Percentiles rank a stretch among this genome's conserved stretches.
These are phyloP conservation scores for Penicillium paxilli DNA, from an alignment of 495 filamentous ascomycete species.

Conservation along the genomic window DNA sequence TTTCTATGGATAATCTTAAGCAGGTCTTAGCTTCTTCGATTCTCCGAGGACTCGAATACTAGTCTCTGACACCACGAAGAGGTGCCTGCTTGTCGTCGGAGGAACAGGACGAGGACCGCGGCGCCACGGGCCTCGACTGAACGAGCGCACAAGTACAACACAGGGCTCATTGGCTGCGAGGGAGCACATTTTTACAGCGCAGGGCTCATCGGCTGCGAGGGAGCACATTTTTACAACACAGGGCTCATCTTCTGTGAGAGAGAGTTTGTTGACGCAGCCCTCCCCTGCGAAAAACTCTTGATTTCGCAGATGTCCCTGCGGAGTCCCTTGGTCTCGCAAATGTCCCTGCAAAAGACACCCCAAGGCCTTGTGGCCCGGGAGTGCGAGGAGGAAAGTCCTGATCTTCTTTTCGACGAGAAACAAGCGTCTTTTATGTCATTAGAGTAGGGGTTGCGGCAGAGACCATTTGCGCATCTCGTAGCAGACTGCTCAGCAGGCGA, in stretches of 20 bases:
- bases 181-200: not conserved
- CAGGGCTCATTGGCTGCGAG: not conserved
- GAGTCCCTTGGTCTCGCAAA: not conserved
- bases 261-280: not conserved
- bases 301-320: not conserved
- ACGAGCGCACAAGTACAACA: not conserved
- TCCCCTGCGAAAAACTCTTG: not conserved
- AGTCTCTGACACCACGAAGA: not conserved
- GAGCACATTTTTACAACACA: not conserved
- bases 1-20: no score
- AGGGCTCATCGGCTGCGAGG: not conserved
- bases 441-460: no score
- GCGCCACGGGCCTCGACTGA: not conserved
- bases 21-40: not conserved
- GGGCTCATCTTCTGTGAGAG: not conserved
- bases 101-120: not conserved
- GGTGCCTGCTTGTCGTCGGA: not conserved
- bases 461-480: no score
- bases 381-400: not conserved
- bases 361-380: not conserved
- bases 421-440: no score
- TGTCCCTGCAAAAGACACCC: not conserved
- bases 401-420: no score
- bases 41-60: not conserved
- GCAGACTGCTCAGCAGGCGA: no score